Base-by-base conservation (phyloP, 148 eudicot genomes). In the Nyssa sinensis region DNA sequence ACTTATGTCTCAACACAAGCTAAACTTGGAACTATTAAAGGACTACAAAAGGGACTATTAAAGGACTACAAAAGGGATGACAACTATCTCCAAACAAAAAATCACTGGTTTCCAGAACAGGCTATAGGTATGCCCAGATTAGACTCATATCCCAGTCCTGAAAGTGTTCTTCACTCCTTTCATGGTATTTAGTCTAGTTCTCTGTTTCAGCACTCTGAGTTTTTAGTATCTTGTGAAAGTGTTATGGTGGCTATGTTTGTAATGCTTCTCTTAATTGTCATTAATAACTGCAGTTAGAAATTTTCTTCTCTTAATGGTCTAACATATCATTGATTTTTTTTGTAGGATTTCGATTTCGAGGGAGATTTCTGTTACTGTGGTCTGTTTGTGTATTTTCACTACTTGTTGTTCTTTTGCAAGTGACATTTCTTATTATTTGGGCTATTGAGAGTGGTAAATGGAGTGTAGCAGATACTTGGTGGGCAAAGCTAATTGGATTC, bases 401-500 rank as follows among this genome's bases (percentile, higher is more conserved):
- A 75, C 77, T 92, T 78, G 88, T 86, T 71, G 83, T 88, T 78
- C 62, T 88, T 59, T 31, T 67, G 29, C 89, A 95, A 90, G 86
- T 75, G 74, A 66, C 81, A 71, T 85, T 89, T 77, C 84, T 90
- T 33, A 63, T 84, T 78, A 65, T 81, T 68, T 89, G 83, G 79
- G 87, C 83, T 35, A 74, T 82, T 77, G 74, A 82, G 84, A 86
- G 80, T 78, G 84, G 77, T 19, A 78, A 78, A 63, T 85, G 94
- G 87, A 80, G 81, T 74, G 35, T 81, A 66, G 82, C 82, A 68
- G 90, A 89, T 80, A 71, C 84, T 58, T 82, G 84, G 82, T 95
- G 92, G 96, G 88, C 82, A 76, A 88, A 89, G 89, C 79, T 93
- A 73, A 62, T 89, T 77, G 97, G 98, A 66, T 69, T 95, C 64